Percentiles rank a stretch among this genome's conserved stretches.
phyloP scores from a whole-genome alignment of 2,329 filamentous ascomycete genomes.

The Stylonectria norvegica region DNA sequence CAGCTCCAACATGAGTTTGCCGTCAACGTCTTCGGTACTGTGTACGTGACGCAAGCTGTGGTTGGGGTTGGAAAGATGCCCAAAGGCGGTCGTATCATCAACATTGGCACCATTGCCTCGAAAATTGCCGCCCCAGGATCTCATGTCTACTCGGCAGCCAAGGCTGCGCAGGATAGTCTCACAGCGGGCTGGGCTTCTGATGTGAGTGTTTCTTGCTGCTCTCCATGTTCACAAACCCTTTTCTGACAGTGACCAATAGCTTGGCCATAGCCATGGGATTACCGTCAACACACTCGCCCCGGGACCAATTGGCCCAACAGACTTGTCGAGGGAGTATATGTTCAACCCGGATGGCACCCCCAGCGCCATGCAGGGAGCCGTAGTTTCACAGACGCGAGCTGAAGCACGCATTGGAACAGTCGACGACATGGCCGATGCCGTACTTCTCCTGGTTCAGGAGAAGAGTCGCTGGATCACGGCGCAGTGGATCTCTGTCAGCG shows the following conservation, averaged over 20 bases:
- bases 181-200: slow-evolving; percentile 28
- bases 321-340: slow-evolving; percentile 15
- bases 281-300: slow-evolving; percentile 40
- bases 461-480: slow-evolving; percentile 43
- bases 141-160: slow-evolving; percentile 28
- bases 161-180: slow-evolving; percentile 32
- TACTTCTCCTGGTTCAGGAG: slow-evolving; percentile 36
- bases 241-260: slow-evolving; percentile 9
- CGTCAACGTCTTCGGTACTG: slow-evolving; percentile 29
- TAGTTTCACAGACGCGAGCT: slow-evolving; percentile 27
- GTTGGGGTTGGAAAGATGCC: slow-evolving; percentile 28
- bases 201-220: slow-evolving; percentile 14
- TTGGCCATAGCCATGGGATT: slow-evolving; percentile 34
- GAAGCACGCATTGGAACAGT: slow-evolving; percentile 31
- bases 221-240: not conserved
- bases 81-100: slow-evolving; percentile 34
- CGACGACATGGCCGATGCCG: slow-evolving; percentile 31
- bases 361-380: slow-evolving; percentile 10
- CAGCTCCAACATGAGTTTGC: slow-evolving; percentile 28
- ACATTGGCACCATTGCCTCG: slow-evolving; percentile 30
- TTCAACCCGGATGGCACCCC: slow-evolving; percentile 9
- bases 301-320: slow-evolving; percentile 32
- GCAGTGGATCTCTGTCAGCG: slow-evolving; percentile 37
- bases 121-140: slow-evolving; percentile 15
- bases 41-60: slow-evolving; percentile 33